Conservation (phyloP, 371 early-diverging fungal genomes). For the Mortierella sp. region DNA sequence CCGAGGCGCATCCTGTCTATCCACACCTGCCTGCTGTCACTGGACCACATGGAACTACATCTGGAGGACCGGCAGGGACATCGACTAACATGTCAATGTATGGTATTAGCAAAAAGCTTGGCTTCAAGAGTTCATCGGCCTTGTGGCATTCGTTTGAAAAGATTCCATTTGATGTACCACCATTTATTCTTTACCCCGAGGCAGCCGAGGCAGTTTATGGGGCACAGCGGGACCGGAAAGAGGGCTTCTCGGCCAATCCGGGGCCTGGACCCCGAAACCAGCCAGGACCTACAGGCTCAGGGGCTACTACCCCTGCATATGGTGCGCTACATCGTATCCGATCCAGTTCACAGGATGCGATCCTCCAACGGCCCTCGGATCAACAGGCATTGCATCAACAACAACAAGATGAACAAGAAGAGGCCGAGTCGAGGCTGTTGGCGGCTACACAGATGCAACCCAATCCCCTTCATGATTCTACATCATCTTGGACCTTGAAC, state of each 20-base stretch:
- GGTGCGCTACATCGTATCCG: constrained; percentile 5
- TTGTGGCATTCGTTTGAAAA: constrained; percentile 52
- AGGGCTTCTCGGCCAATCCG: constrained; percentile 8
- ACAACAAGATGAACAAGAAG: constrained; percentile 31
- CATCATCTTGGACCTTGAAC: not conserved
- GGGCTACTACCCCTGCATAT: no score
- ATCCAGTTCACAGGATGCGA: constrained; percentile 22
- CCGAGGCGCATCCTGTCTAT: constrained; percentile 5
- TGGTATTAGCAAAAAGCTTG: constrained; percentile 37
- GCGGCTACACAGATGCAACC: constrained; percentile 8
- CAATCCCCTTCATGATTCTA: constrained; percentile 4
- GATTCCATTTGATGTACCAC: constrained; percentile 49
- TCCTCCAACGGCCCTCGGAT: constrained; percentile 32
- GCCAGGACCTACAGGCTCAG: not conserved
- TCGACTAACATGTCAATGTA: constrained; percentile 15
- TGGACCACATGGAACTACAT: no score
- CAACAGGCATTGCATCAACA: constrained; percentile 34
- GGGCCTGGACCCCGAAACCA: constrained; percentile 3
- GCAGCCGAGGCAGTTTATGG: constrained; percentile 31
- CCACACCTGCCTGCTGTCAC: no score
- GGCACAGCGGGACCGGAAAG: not conserved
- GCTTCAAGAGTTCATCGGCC: constrained; percentile 20
- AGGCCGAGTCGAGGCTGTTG: constrained; percentile 17
- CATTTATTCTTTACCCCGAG: constrained; percentile 35
- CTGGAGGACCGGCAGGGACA: no score